Evolutionary conservation across 768 basidiomycete genomes (phyloP).

Genomic region (Pilatotrama ljubarskyi): DNA sequence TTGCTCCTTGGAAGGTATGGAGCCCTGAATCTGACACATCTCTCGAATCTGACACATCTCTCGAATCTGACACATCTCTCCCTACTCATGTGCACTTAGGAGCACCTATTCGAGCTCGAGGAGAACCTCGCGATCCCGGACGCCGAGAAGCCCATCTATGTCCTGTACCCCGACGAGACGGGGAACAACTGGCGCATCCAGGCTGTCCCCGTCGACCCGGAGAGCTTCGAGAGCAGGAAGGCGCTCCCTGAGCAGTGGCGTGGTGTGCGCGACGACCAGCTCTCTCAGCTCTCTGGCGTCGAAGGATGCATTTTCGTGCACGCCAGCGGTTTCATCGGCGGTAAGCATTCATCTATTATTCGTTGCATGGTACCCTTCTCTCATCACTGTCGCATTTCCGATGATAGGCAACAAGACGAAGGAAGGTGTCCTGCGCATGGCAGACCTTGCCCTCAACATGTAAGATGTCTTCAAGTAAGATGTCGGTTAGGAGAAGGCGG

Average conservation of each 20-base stretch:
- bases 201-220: slow-evolving; percentile 79
- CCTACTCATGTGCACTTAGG: slow-evolving; percentile 41
- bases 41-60: slow-evolving; percentile 3
- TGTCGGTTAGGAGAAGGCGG: not conserved
- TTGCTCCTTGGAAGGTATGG: slow-evolving; percentile 84
- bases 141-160: slow-evolving; percentile 67
- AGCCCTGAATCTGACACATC: slow-evolving; percentile 3
- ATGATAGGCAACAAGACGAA: slow-evolving; percentile 79
- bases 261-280: slow-evolving; percentile 81
- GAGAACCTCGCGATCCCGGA: slow-evolving; percentile 46
- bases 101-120: slow-evolving; percentile 91
- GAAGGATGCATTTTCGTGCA: slow-evolving; percentile 90
- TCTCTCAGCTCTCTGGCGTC: slow-evolving; percentile 74
- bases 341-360: slow-evolving; percentile 44
- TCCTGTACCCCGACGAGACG: slow-evolving; percentile 87
- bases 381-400: no score
- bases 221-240: slow-evolving; percentile 90
- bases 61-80: slow-evolving; percentile 4
- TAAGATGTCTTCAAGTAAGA: slow-evolving; percentile 12
- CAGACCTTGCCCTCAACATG: slow-evolving; percentile 57
- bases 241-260: slow-evolving; percentile 93
- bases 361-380: not conserved
- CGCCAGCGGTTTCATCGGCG: slow-evolving; percentile 96
- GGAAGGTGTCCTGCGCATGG: slow-evolving; percentile 83
- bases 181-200: slow-evolving; percentile 85